Evolutionary conservation across 2,329 filamentous ascomycete genomes (phyloP), one percentile per base, ranked within the genome.

Genomic region (Fusarium graminum): DNA sequence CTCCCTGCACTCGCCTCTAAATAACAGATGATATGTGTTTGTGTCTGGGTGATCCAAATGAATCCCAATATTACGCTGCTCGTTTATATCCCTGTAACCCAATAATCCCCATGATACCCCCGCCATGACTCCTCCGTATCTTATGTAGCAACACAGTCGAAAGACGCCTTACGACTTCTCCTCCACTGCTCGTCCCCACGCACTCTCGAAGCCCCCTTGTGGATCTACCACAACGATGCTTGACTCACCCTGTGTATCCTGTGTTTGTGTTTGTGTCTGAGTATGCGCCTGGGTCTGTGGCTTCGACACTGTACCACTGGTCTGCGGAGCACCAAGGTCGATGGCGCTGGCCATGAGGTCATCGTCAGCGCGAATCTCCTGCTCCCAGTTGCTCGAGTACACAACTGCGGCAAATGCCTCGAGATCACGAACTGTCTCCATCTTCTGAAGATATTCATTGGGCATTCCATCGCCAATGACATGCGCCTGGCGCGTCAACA

Each of bases 401-500:
- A 96, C 92, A 2, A 96, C 90, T 2, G 93, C 92, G 2, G 92
- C 91, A 75, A 96, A 96, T 0, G 90, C 92, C 75, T 94, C 91
- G 11, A 96, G 82, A 63, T 94, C 91, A 28, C 85, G 83, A 38
- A 94, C 90, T 52, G 84, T 79, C 78, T 96, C 92, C 84, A 96
- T 92, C 38, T 89, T 87, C 71, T 88, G 85, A 30, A 91, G 82
- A 74, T 91, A 91, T 80, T 86, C 89, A 77, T 86, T 92, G 57
- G 85, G 88, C 79, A 87, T 86, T 70, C 92, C 92, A 72, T 90
- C 90, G 51, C 94, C 94, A 69, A 99, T 97, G 52, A 84, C 86
- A 77, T 97, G 94, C 7, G 94, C 94, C 80, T 99, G 94, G 69
- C 93, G 88, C 38, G 93, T 95, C 72, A 98, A 86, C 7, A 97